Evolutionary conservation across 1,284 basidiomycete genomes (phyloP).

Genomic region (Cystobasidium slooffiae): DNA sequence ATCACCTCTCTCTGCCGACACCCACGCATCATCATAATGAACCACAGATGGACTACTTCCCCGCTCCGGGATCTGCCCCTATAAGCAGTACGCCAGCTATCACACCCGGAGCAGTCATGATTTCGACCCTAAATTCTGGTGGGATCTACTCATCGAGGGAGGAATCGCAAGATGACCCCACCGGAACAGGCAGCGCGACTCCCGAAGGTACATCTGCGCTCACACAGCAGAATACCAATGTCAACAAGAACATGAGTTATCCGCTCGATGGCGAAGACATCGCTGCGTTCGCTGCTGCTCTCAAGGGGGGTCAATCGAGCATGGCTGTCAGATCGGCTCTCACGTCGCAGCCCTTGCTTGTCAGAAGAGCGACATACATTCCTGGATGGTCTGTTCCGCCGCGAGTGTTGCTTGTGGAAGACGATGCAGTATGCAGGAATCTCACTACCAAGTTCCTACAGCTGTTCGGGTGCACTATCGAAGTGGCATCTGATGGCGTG

Average conservation of each 20-base stretch:
- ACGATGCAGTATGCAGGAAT: conserved; percentile 87
- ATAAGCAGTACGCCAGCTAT: conserved; percentile 29
- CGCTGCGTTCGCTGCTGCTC: conserved; percentile 38
- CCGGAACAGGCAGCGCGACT: conserved; percentile 4
- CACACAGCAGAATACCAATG: conserved; percentile 19
- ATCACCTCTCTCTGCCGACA: conserved; percentile 15
- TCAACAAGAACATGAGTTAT: conserved; percentile 25
- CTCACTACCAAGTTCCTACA: conserved; percentile 91
- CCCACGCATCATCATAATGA: conserved; percentile 17
- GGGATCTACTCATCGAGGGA: not conserved
- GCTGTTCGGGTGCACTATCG: conserved; percentile 91
- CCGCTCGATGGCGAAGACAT: conserved; percentile 38
- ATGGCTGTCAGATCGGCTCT: conserved; percentile 21
- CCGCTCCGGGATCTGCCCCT: conserved; percentile 31
- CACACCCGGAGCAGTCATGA: conserved; percentile 43
- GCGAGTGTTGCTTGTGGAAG: conserved; percentile 84
- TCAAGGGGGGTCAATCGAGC: conserved; percentile 41
- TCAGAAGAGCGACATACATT: conserved; percentile 68
- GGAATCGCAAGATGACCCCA: conserved; percentile 16
- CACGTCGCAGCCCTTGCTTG: conserved; percentile 46
- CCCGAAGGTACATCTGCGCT: conserved; percentile 10
- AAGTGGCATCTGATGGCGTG: conserved; percentile 91
- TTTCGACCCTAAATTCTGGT: conserved; percentile 28
- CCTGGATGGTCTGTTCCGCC: conserved; percentile 63
- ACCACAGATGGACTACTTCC: conserved; percentile 36